phyloP scores from a whole-genome alignment of 2,329 filamentous ascomycete genomes.

The Colletotrichum salicis region DNA sequence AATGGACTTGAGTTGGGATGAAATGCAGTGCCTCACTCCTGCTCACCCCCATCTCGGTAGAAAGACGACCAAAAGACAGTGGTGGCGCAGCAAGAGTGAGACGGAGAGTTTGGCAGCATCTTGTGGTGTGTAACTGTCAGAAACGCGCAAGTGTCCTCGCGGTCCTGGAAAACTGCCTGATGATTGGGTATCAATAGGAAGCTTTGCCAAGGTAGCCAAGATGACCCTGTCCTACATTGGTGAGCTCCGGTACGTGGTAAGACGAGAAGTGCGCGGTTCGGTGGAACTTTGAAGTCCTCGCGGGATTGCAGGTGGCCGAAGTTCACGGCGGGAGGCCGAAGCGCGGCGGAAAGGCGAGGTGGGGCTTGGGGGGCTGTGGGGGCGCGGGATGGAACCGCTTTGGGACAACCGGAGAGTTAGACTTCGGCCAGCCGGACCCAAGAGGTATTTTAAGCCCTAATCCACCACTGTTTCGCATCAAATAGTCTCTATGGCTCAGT shows the following conservation, averaged over 20 bases:
- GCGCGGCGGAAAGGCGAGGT: background rate
- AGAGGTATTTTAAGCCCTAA: background rate
- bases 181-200: background rate
- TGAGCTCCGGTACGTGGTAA: background rate
- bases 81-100: background rate
- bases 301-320: background rate
- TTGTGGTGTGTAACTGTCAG: background rate
- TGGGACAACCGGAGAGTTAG: no score
- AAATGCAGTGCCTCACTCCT: background rate
- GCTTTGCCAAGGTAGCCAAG: background rate
- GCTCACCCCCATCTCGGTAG: background rate
- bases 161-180: background rate
- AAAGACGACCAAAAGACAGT: background rate
- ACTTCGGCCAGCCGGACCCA: no score
- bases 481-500: constrained; percentile 32
- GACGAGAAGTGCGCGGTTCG: background rate
- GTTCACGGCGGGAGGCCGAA: background rate
- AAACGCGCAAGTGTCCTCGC: constrained; percentile 28
- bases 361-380: background rate
- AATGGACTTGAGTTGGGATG: background rate
- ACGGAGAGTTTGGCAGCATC: background rate
- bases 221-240: background rate
- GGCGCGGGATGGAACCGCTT: background rate
- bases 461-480: fast-evolving
- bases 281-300: background rate